Evolutionary conservation across 805 yeast species (phyloP).

Genomic region (Candida oleophila): DNA sequence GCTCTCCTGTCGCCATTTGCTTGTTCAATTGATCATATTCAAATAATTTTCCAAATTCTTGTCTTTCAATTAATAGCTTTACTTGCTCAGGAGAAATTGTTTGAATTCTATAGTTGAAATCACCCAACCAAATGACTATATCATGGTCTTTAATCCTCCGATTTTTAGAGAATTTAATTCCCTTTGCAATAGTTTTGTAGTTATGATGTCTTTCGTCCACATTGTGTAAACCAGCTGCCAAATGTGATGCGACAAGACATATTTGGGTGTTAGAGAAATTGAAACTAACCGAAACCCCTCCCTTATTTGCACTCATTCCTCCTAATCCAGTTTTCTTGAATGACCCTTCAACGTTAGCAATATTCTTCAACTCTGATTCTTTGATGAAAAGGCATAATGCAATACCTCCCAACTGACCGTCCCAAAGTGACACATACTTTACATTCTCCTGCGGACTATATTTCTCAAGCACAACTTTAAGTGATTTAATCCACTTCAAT

Average conservation of each 20-base stretch:
- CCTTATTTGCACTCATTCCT: conserved; percentile 82
- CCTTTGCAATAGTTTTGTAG: conserved; percentile 73
- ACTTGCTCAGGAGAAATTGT: conserved; percentile 70
- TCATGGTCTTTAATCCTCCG: conserved; percentile 67
- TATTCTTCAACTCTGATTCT: conserved; percentile 47
- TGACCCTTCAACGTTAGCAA: conserved; percentile 65
- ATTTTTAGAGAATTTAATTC: conserved; percentile 60
- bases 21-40: conserved; percentile 75
- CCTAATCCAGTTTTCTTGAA: conserved; percentile 91
- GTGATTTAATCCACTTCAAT: conserved; percentile 63
- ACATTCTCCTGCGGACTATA: conserved; percentile 29
- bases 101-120: conserved; percentile 78
- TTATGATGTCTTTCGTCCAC: conserved; percentile 83
- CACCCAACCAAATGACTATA: conserved; percentile 86
- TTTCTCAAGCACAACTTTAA: conserved; percentile 47
- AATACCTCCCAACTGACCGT: conserved; percentile 85
- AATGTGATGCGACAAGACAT: conserved; percentile 81
- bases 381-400: conserved; percentile 67
- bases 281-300: conserved; percentile 74
- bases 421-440: conserved; percentile 59
- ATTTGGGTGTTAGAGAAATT: conserved; percentile 63
- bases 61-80: conserved; percentile 45
- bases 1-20: conserved; percentile 72
- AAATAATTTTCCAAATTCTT: conserved; percentile 52
- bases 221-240: conserved; percentile 89